Conservation (phyloP, 345 rosid genomes). For the Salix suchowensis region DNA sequence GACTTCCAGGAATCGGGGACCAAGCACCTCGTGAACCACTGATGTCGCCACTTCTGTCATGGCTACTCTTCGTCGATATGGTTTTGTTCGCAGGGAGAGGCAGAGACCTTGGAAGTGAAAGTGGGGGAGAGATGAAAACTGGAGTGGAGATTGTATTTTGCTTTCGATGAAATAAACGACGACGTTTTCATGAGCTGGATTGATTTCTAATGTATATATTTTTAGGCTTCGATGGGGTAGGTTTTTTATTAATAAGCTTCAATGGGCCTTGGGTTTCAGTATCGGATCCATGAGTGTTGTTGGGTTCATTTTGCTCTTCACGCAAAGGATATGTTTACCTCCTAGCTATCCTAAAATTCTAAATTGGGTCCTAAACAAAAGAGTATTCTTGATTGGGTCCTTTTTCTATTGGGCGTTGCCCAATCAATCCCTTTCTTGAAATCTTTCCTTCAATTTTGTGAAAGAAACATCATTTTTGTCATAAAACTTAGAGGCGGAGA, state of each 20-base stretch:
- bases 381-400: too few relatives aligned
- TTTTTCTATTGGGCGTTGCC: too few relatives aligned
- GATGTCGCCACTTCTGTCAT: conserved; percentile 92
- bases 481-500: too few relatives aligned
- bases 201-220: too few relatives aligned
- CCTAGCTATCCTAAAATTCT: too few relatives aligned
- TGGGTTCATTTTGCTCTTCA: too few relatives aligned
- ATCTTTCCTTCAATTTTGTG: too few relatives aligned
- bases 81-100: background rate
- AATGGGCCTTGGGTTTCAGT: background rate
- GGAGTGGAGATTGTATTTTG: background rate
- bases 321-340: too few relatives aligned
- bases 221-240: too few relatives aligned
- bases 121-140: background rate
- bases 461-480: too few relatives aligned
- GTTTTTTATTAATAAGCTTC: background rate
- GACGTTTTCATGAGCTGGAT: background rate
- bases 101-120: background rate
- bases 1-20: conserved; percentile 62
- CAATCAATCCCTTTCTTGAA: too few relatives aligned
- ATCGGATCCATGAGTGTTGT: background rate
- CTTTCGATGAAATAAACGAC: background rate
- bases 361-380: too few relatives aligned
- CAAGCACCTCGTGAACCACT: conserved; percentile 82
- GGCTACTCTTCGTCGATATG: conserved; percentile 1